These are phyloP conservation scores for Vaccinium myrtillus DNA, from an alignment of 148 eudicot genomes.

Conservation along the genomic window DNA sequence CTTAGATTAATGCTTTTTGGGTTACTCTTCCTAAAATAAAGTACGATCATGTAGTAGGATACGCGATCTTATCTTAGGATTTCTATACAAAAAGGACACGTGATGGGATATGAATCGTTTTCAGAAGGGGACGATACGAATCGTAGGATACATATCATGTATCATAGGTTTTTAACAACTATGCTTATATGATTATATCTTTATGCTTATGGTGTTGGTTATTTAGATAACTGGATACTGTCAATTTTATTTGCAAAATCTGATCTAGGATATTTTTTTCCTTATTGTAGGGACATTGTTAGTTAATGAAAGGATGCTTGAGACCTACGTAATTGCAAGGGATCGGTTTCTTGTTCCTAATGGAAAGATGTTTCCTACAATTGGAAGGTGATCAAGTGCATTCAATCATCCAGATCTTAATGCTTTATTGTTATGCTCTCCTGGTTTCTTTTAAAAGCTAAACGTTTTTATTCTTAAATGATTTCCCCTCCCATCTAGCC, in stretches of 20 bases:
- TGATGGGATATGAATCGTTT: too few species aligned
- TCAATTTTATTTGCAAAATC: neutral
- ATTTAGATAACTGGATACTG: neutral
- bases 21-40: too few species aligned
- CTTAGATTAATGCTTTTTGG: too few species aligned
- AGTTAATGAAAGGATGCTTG: conserved; percentile 97
- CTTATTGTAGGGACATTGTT: conserved; percentile 73
- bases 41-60: too few species aligned
- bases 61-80: too few species aligned
- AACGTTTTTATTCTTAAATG: neutral
- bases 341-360: conserved; percentile 88
- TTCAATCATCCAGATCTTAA: neutral
- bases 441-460: conserved; percentile 6
- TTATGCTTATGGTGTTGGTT: neutral
- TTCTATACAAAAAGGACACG: too few species aligned
- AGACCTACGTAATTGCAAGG: conserved; percentile 93
- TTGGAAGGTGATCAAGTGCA: conserved; percentile 69
- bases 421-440: neutral
- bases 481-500: neutral
- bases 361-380: conserved; percentile 96
- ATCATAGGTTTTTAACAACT: too few species aligned
- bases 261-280: neutral
- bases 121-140: too few species aligned
- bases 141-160: too few species aligned
- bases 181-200: too few species aligned